Conservation (phyloP, 140 eudicot species). For the Oenanthe javanica region DNA sequence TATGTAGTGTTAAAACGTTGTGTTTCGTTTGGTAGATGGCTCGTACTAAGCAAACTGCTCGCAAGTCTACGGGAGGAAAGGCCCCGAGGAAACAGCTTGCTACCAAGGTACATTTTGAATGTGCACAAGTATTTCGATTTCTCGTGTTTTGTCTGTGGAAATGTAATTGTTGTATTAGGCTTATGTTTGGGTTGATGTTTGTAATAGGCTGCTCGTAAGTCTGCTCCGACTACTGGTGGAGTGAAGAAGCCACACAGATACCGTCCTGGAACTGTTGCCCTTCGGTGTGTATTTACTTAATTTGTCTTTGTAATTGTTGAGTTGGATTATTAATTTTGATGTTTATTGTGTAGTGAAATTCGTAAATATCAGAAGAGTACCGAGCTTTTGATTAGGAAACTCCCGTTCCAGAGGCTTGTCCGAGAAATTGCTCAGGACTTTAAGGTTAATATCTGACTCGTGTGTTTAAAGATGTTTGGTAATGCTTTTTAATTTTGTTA, state of each 20-base stretch:
- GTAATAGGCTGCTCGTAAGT: not conserved
- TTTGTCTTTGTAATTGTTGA: not conserved
- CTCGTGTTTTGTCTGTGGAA: too few relatives aligned
- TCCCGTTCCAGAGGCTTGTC: not conserved
- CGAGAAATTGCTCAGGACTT: not conserved
- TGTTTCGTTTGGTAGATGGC: not conserved
- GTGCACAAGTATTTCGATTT: too few relatives aligned
- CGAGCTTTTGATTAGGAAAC: not conserved
- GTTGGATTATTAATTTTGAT: not conserved
- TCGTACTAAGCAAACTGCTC: not conserved
- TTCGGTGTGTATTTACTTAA: not conserved
- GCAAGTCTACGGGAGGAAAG: not conserved
- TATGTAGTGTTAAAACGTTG: too few relatives aligned
- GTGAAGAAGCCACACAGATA: not conserved
- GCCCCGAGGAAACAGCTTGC: not conserved
- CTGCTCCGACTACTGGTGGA: not conserved
- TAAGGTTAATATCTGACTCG: not conserved
- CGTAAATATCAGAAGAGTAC: not conserved
- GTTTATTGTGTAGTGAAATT: not conserved
- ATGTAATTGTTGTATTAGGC: too few relatives aligned
- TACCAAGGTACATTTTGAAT: not conserved
- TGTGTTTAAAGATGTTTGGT: not conserved
- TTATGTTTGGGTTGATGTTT: too few relatives aligned
- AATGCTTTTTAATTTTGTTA: not conserved
- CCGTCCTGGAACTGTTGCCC: not conserved